Percentiles rank a stretch among this genome's conserved stretches.
phyloP scores from a whole-genome alignment of 306 rosid species.

The Carpinus viminea region DNA sequence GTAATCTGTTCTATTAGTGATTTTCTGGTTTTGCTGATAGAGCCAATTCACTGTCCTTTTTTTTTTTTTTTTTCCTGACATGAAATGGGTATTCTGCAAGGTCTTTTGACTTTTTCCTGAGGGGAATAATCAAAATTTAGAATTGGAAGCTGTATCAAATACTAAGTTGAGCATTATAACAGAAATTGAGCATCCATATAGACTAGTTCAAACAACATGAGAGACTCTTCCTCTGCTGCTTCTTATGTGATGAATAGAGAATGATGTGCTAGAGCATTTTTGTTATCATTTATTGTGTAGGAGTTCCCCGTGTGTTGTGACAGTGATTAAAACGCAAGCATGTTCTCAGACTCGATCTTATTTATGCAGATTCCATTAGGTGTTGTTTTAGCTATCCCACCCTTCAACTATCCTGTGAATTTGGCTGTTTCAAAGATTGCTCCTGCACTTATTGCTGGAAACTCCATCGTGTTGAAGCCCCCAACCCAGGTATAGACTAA shows the following conservation, averaged over 20 bases:
- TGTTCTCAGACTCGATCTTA: constrained; percentile 12
- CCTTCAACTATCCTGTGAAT: constrained; percentile 96
- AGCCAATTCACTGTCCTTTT: not conserved
- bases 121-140: not conserved
- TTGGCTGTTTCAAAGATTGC: constrained; percentile 95
- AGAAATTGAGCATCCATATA: not conserved
- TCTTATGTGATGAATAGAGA: not conserved
- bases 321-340: not conserved
- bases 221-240: not conserved
- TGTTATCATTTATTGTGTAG: not conserved
- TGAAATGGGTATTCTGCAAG: constrained; percentile 9
- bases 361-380: constrained; percentile 86
- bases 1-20: not conserved
- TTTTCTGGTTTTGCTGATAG: not conserved
- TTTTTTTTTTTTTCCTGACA: not conserved
- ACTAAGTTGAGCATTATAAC: not conserved
- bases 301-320: not conserved
- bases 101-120: not conserved
- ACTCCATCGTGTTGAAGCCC: constrained; percentile 95
- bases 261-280: not conserved
- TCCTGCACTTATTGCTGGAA: constrained; percentile 97
- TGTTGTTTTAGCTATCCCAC: constrained; percentile 95
- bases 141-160: not conserved
- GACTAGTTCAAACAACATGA: not conserved
- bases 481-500: constrained; percentile 81